Conservation (phyloP, 2,329 filamentous ascomycete species). For the Colletotrichum caudatum region DNA sequence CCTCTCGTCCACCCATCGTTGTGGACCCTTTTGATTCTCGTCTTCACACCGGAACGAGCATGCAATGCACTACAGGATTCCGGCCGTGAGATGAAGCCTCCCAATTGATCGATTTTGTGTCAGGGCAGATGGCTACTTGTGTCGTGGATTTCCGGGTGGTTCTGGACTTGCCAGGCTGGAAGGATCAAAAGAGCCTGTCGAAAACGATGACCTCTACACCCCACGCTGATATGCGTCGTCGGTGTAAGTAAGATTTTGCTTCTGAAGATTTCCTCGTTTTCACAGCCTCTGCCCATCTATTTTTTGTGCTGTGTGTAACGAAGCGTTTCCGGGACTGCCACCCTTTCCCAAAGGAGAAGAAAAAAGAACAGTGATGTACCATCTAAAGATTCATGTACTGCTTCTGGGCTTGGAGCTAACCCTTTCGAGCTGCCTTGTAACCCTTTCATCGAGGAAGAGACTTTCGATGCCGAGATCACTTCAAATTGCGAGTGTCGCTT, state of each 20-base stretch:
- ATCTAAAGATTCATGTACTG: too few relatives aligned
- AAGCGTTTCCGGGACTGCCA: neutral
- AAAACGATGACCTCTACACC: too few relatives aligned
- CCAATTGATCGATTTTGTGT: neutral
- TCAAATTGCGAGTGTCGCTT: neutral
- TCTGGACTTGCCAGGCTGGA: neutral
- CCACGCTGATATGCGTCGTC: neutral
- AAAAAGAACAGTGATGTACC: too few relatives aligned
- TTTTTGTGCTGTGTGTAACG: neutral
- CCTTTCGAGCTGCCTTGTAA: neutral
- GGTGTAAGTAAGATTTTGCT: neutral
- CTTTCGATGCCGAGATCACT: neutral
- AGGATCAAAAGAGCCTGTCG: neutral
- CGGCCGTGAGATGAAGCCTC: neutral
- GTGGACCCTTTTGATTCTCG: neutral
- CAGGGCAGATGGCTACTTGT: neutral
- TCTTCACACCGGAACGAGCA: neutral
- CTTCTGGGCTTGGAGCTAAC: neutral
- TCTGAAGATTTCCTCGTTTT: neutral
- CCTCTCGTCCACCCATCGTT: neutral
- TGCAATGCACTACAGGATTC: neutral
- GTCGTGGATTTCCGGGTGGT: neutral
- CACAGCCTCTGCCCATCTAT: neutral
- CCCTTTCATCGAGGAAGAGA: neutral
- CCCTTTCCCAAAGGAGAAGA: neutral